These are phyloP conservation scores for Clavispora vitiphila DNA, from an alignment of 805 yeast genomes.

Conservation along the genomic window DNA sequence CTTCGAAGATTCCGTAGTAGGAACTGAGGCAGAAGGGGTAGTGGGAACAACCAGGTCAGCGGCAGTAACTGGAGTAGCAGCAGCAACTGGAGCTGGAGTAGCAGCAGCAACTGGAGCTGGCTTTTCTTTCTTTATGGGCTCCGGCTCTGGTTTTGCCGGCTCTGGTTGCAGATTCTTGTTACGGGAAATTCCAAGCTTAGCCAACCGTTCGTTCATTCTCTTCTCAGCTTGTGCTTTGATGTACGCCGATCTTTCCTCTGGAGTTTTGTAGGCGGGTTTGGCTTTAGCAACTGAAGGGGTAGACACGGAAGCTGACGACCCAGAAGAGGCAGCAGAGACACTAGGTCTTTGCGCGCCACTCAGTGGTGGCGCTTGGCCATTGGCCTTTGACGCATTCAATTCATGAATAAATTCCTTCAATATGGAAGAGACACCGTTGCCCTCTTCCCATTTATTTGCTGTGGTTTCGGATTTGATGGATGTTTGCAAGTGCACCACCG, in stretches of 20 bases:
- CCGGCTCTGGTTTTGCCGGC: constrained; percentile 3
- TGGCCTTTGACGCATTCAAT: constrained; percentile 28
- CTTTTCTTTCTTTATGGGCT: constrained; percentile 15
- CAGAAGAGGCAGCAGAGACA: constrained; percentile 4
- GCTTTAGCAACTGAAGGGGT: constrained; percentile 18
- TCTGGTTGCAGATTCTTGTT: constrained; percentile 18
- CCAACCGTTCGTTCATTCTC: constrained; percentile 81
- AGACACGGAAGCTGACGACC: constrained; percentile 4
- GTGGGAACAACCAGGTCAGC: no score
- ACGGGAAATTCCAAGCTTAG: constrained; percentile 67
- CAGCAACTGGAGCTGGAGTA: constrained; percentile 2
- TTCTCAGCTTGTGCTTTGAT: constrained; percentile 71
- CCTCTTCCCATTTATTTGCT: constrained; percentile 73
- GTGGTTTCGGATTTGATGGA: constrained; percentile 44
- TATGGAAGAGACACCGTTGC: constrained; percentile 63
- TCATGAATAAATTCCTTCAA: constrained; percentile 60
- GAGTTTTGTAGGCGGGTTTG: constrained; percentile 32
- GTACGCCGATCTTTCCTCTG: constrained; percentile 71
- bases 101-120: constrained; percentile 4
- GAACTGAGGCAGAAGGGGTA: no score
- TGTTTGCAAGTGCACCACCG: constrained; percentile 39
- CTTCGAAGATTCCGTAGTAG: no score
- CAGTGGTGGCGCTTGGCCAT: neutral
- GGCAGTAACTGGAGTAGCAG: no score
- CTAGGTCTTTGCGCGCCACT: neutral